Base-by-base conservation (phyloP, 2,329 filamentous ascomycete genomes). In the Cytospora mali region DNA sequence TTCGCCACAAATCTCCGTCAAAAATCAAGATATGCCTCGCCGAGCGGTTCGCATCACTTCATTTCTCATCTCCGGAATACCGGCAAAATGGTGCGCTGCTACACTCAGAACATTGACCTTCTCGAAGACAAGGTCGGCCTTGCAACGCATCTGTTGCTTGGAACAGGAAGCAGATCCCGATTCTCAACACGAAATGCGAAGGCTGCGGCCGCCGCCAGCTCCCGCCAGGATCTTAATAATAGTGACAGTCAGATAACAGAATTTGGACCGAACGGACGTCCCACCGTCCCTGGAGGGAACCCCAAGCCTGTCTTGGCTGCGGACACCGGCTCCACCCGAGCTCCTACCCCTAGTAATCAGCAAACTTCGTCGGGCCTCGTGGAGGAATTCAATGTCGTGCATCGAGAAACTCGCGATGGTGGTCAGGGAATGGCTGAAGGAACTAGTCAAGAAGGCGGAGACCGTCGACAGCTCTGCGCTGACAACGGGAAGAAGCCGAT, bases 31-130 rank as follows among this genome's bases (percentile, higher is more conserved):
- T 81, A 83, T n/a, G 86, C 89, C 11, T 75, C 82, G 58, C 88
- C 88, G 0, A 90, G 88, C 1, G 78, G 79, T 21, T 88, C 86
- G 1, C 88, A 92, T 74, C 84, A 83, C 61, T 91, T 92, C 71
- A 88, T 92, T 67, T 82, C 84, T 50, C 83, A 86, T 35, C 78
- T 92, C 6, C 81, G 87, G 51, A 87, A 91, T 70, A 81, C 84
- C 4, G 86, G 88, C 4, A 88, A 89, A 66, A 78, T 92, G 6
- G 86, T 90, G 33, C 79, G 88, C 46, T 90, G 88, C 69, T 92
- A 92, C 69, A 91, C 88, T 0, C 88, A 92, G 68, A 92, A 91
- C 66, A 91, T 92, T 67, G 88, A 92, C 68, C 85, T 87, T 65
- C 84, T 92, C 7, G 89, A 92, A 71, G 85, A 88, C 69, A 86